Base-by-base conservation (phyloP, 108 stramenopile genomes). In the Pseudonitzschia delicatissima region DNA sequence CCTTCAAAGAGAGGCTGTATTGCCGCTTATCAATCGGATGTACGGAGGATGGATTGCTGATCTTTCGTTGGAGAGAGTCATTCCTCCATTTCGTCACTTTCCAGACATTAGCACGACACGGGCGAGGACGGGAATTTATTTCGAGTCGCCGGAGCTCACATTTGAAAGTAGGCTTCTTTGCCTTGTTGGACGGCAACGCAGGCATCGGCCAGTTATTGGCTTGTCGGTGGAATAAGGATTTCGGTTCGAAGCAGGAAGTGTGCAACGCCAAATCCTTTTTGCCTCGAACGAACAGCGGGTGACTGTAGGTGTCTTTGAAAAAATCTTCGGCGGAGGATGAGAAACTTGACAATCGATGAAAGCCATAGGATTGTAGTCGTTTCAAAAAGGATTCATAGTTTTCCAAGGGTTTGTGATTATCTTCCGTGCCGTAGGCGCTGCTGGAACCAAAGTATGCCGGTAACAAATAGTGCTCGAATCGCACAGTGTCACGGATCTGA, bases 391-490 rank as follows among this genome's bases (percentile, higher is more conserved):
- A 9, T 6, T 48, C 47, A 23, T 48, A 48, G 27, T 87, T 72
- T 51, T 82, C 80, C 48, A 92, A 87, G n/a, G 75, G 72, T 23
- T 76, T 73, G 47, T 63, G 74, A 23, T 78, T 76, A 33, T 67
- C 73, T 26, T 82, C 78, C 36, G 59, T 57, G n/a, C n/a, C n/a
- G n/a, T n/a, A n/a, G n/a, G n/a, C n/a, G n/a, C n/a, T n/a, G n/a
- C n/a, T n/a, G n/a, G n/a, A n/a, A n/a, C n/a, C n/a, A 61, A 86
- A 86, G 50, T 82, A 83, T 11, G 47, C 53, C 2, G 84, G 76
- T 31, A 86, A 67, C 27, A 80, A 72, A 28, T 69, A 52, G 2
- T 60, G 39, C 7, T 82, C 80, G 42, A 92, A 88, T 26, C 52
- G 64, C 21, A 77, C 67, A 6, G 66, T 77, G 6, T 81, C 68